phyloP scores from a whole-genome alignment of 2,329 filamentous ascomycete species.

The Calcarisporium arbuscula region DNA sequence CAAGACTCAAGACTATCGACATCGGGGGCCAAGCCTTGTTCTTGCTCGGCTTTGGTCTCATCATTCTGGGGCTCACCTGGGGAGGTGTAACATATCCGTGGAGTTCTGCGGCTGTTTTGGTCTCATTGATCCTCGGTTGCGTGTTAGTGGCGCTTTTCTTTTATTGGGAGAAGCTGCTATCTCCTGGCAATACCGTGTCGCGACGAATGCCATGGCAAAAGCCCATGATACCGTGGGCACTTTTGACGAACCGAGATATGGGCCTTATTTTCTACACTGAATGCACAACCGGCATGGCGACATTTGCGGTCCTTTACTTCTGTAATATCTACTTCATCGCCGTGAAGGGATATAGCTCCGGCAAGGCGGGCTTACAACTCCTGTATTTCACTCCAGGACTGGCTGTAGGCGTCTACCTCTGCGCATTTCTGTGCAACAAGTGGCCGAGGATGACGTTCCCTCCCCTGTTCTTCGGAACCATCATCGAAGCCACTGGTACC shows the following conservation, averaged over 20 bases:
- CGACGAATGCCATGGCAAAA: slow-evolving; percentile 46
- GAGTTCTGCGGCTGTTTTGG: slow-evolving; percentile 41
- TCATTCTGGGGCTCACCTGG: slow-evolving; percentile 51
- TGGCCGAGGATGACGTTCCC: slow-evolving; percentile 57
- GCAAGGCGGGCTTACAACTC: slow-evolving; percentile 49
- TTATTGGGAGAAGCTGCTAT: slow-evolving; percentile 48
- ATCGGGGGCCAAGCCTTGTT: slow-evolving; percentile 51
- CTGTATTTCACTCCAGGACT: slow-evolving; percentile 60
- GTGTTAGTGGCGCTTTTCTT: slow-evolving; percentile 36
- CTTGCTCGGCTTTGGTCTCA: slow-evolving; percentile 44
- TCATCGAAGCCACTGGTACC: slow-evolving; percentile 53
- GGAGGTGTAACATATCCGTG: slow-evolving; percentile 48
- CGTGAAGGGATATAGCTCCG: slow-evolving; percentile 42
- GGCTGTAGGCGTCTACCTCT: slow-evolving; percentile 50
- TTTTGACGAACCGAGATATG: slow-evolving; percentile 53
- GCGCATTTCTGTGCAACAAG: slow-evolving; percentile 53
- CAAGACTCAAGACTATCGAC: slow-evolving; percentile 49
- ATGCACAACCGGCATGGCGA: slow-evolving; percentile 51
- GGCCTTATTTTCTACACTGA: slow-evolving; percentile 57
- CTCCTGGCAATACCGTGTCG: slow-evolving; percentile 39
- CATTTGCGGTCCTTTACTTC: slow-evolving; percentile 59
- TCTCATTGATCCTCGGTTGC: slow-evolving; percentile 39
- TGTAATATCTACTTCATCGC: slow-evolving; percentile 62
- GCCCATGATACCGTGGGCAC: slow-evolving; percentile 57
- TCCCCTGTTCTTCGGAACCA: slow-evolving; percentile 48